Conservation (phyloP, 2,329 filamentous ascomycete species). For the Hymenoscyphus infarciens region DNA sequence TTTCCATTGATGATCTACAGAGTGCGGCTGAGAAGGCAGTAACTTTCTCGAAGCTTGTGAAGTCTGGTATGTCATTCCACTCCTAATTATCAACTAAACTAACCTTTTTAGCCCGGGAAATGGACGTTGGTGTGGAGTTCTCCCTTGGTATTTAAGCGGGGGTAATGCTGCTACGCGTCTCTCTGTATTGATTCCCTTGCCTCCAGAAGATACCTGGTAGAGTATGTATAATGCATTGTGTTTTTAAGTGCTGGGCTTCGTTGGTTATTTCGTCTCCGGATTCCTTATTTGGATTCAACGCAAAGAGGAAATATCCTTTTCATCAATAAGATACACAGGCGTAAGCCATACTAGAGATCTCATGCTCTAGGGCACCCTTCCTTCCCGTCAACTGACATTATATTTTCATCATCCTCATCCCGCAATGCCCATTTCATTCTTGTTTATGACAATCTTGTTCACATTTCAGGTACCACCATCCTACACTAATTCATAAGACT, state of each 20-base stretch:
- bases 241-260: constrained; percentile 6
- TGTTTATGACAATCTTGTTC: neutral
- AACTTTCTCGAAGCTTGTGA: constrained; percentile 98
- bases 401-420: neutral
- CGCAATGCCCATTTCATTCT: neutral
- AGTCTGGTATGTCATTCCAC: constrained; percentile 69
- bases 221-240: constrained; percentile 34
- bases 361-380: constrained; percentile 1
- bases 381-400: neutral
- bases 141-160: constrained; percentile 74
- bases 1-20: constrained; percentile 98
- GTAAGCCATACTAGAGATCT: constrained; percentile 2
- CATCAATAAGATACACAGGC: constrained; percentile 2
- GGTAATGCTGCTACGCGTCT: constrained; percentile 22
- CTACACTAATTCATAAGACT: neutral
- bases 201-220: constrained; percentile 27
- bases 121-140: constrained; percentile 96
- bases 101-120: constrained; percentile 69
- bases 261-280: neutral
- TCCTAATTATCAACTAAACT: constrained; percentile 14
- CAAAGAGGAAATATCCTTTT: neutral
- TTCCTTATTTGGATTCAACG: neutral
- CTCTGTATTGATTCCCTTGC: constrained; percentile 35
- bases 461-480: neutral
- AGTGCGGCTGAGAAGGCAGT: constrained; percentile 96